A percentile compares a stretch with the other conserved stretches of the same genome.
Conservation (phyloP, 345 rosid species). For the Hibiscus mutabilis region DNA sequence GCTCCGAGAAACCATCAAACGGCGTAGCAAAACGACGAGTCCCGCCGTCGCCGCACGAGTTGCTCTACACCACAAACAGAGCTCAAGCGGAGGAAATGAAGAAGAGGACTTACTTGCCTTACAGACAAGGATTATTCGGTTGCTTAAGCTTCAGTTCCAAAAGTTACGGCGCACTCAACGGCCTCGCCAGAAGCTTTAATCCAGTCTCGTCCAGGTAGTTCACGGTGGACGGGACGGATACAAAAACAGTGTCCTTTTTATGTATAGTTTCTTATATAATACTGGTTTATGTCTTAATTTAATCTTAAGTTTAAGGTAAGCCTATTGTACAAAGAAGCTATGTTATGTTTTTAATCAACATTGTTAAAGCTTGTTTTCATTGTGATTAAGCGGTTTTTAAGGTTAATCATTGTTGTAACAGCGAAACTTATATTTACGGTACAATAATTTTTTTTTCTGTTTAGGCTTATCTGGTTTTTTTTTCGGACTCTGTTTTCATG, state of each 20-base stretch:
- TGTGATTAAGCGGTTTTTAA: neutral
- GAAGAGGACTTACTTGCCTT: conserved; percentile 40
- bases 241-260: neutral
- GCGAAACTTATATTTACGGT: neutral
- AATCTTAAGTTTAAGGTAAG: neutral
- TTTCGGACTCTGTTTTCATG: neutral
- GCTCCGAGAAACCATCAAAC: conserved; percentile 25
- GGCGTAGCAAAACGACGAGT: conserved; percentile 26
- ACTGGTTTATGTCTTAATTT: neutral
- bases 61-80: conserved; percentile 35
- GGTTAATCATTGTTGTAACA: neutral
- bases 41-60: conserved; percentile 37
- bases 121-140: conserved; percentile 40
- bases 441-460: neutral
- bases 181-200: conserved; percentile 12
- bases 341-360: neutral
- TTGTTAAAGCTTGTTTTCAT: neutral
- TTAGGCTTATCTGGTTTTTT: neutral
- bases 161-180: conserved; percentile 21
- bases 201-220: conserved; percentile 16
- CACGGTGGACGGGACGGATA: neutral
- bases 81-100: conserved; percentile 47
- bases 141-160: conserved; percentile 39
- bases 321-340: neutral
- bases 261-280: conserved; percentile 1